Percentiles rank a stretch among this genome's conserved stretches.
These are phyloP conservation scores for Ganoderma lucidum DNA, from an alignment of 1,284 basidiomycete genomes.

Conservation along the genomic window DNA sequence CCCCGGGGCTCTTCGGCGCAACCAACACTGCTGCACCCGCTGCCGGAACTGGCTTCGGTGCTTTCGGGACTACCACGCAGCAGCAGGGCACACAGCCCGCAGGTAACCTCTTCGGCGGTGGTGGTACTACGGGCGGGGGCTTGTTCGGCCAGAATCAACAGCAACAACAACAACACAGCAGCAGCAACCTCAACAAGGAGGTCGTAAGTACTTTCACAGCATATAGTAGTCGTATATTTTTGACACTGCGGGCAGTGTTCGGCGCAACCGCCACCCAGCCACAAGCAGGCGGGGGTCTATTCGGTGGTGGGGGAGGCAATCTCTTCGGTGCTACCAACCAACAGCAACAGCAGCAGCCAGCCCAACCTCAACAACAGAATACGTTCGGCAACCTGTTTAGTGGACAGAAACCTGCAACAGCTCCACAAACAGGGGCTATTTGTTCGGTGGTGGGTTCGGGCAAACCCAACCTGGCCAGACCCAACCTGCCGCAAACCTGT, in stretches of 20 bases:
- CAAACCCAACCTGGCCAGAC: slow-evolving; percentile 46
- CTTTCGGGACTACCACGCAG: slow-evolving; percentile 42
- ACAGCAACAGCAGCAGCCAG: slow-evolving; percentile 16
- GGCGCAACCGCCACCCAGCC: slow-evolving; percentile 37
- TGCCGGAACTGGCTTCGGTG: slow-evolving; percentile 38
- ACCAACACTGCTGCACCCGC: slow-evolving; percentile 32
- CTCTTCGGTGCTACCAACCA: slow-evolving; percentile 49
- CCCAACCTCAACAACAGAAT: slow-evolving; percentile 41
- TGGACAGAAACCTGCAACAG: slow-evolving; percentile 42
- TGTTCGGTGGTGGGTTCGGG: slow-evolving; percentile 48
- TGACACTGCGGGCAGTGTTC: slow-evolving; percentile 31
- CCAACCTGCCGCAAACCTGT: slow-evolving; percentile 44
- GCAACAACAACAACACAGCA: slow-evolving; percentile 24
- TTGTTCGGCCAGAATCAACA: slow-evolving; percentile 51
- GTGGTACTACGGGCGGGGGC: slow-evolving; percentile 25
- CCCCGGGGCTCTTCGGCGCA: slow-evolving; percentile 43
- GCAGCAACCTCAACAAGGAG: slow-evolving; percentile 25
- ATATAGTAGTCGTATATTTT: neutral
- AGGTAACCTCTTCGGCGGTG: slow-evolving; percentile 47
- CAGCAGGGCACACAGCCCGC: slow-evolving; percentile 40
- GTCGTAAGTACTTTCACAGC: slow-evolving; percentile 28
- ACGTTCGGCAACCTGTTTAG: slow-evolving; percentile 41
- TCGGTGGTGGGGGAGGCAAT: slow-evolving; percentile 38
- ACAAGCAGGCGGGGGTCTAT: slow-evolving; percentile 23
- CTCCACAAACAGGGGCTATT: slow-evolving; percentile 41